phyloP scores from a whole-genome alignment of 2,329 filamentous ascomycete species.

The Cytospora leucostoma region DNA sequence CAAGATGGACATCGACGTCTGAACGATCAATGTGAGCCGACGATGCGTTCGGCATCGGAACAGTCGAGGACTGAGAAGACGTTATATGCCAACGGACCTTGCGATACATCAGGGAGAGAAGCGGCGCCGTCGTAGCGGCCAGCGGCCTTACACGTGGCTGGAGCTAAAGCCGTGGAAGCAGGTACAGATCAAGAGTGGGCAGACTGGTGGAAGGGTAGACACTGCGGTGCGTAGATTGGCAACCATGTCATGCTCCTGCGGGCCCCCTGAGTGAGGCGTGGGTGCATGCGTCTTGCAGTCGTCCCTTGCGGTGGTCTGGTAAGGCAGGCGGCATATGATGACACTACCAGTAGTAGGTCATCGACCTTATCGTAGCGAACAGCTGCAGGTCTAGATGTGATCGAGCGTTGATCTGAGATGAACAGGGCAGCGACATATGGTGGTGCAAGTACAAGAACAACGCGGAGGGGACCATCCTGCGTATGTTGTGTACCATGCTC shows the following conservation, averaged over 20 bases:
- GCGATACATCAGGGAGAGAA: neutral
- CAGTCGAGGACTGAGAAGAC: neutral
- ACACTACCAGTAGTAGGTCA: conserved; percentile 3
- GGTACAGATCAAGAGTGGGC: neutral
- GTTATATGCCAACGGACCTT: conserved; percentile 4
- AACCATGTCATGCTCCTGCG: conserved; percentile 7
- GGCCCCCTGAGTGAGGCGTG: conserved; percentile 3
- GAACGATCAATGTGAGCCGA: neutral
- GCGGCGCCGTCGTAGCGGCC: neutral
- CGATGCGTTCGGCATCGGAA: neutral
- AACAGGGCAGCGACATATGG: neutral
- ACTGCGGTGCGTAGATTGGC: conserved; percentile 5
- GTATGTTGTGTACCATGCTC: neutral
- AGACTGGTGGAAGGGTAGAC: neutral
- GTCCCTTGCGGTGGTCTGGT: conserved; percentile 4
- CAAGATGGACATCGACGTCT: neutral
- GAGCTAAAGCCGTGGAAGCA: conserved; percentile 15
- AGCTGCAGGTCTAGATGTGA: conserved; percentile 12
- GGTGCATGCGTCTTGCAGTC: neutral
- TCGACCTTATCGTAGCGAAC: neutral
- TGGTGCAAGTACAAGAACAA: neutral
- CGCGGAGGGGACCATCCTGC: neutral
- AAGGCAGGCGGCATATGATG: neutral
- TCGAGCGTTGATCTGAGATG: neutral
- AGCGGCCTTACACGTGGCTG: neutral